Percentiles rank a stretch among this genome's conserved stretches.
These are phyloP conservation scores for Aspergillus coremiiformis DNA, from an alignment of 495 filamentous ascomycete genomes.

Conservation along the genomic window DNA sequence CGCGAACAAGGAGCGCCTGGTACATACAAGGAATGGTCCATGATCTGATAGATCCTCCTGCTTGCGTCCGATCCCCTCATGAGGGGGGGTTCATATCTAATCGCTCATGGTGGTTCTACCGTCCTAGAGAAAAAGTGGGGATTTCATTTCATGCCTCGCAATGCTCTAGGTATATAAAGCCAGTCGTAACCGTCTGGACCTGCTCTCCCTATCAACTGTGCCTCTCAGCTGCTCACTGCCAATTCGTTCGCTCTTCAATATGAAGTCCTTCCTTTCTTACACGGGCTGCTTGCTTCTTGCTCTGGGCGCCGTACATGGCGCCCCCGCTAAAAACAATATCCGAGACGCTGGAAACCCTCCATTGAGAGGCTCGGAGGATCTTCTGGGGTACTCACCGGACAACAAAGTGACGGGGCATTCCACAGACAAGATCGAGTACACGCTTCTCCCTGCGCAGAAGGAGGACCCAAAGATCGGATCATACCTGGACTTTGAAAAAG, in stretches of 20 bases:
- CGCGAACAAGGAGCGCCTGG: no score
- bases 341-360: slow-evolving; percentile 16
- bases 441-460: slow-evolving; percentile 48
- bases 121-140: not conserved
- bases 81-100: not conserved
- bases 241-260: not conserved
- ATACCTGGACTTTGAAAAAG: slow-evolving; percentile 56
- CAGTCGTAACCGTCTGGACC: not conserved
- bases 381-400: slow-evolving; percentile 33
- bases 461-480: slow-evolving; percentile 49
- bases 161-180: not conserved
- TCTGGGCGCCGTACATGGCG: slow-evolving; percentile 8
- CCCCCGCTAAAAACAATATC: slow-evolving; percentile 11
- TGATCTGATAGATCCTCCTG: no score
- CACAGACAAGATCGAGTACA: slow-evolving; percentile 32
- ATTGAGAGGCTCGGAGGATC: slow-evolving; percentile 25
- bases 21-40: no score
- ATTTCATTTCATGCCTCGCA: not conserved
- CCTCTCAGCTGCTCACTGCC: not conserved
- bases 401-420: slow-evolving; percentile 23
- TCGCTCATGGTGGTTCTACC: not conserved
- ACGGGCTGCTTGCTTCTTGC: slow-evolving; percentile 1
- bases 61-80: not conserved
- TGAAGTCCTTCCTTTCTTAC: not conserved
- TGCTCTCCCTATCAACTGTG: not conserved